phyloP scores from a whole-genome alignment of 495 filamentous ascomycete genomes.

The Hyaloscypha variabilis region DNA sequence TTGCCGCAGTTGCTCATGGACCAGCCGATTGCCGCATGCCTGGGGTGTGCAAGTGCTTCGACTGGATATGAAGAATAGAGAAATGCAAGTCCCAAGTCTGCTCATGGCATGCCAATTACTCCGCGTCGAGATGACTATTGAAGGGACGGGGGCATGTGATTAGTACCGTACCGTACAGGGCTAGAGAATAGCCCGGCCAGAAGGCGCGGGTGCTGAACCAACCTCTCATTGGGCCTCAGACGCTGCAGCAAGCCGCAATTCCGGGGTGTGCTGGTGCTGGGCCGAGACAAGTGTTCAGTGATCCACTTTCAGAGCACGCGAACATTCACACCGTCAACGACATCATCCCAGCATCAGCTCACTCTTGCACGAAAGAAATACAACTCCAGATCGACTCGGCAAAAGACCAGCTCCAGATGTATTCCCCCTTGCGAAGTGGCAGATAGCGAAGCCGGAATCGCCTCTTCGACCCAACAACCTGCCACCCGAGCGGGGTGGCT shows the following conservation, averaged over 20 bases:
- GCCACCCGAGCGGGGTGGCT: conserved; percentile 8
- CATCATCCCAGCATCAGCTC: neutral
- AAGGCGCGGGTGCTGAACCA: neutral
- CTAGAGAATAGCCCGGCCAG: conserved; percentile 1
- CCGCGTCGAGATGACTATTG: neutral
- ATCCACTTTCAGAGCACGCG: conserved; percentile 4
- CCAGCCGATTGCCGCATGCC: neutral
- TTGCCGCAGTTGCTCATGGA: neutral
- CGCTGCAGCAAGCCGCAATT: neutral
- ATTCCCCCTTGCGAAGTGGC: conserved; percentile 6
- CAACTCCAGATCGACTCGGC: neutral
- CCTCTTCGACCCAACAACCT: neutral
- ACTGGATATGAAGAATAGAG: neutral
- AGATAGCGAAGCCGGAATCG: conserved; percentile 17
- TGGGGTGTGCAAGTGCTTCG: neutral
- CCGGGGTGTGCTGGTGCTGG: conserved; percentile 2
- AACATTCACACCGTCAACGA: neutral
- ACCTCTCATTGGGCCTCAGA: conserved; percentile 3
- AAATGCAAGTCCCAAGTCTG: neutral
- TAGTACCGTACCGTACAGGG: no score
- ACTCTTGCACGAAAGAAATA: neutral
- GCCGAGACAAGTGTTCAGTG: neutral
- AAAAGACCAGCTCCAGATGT: conserved; percentile 10
- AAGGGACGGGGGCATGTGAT: conserved; percentile 8
- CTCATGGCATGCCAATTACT: neutral